Base-by-base conservation (phyloP, 2,329 filamentous ascomycete genomes). In the Aspergillus calidoustus region DNA sequence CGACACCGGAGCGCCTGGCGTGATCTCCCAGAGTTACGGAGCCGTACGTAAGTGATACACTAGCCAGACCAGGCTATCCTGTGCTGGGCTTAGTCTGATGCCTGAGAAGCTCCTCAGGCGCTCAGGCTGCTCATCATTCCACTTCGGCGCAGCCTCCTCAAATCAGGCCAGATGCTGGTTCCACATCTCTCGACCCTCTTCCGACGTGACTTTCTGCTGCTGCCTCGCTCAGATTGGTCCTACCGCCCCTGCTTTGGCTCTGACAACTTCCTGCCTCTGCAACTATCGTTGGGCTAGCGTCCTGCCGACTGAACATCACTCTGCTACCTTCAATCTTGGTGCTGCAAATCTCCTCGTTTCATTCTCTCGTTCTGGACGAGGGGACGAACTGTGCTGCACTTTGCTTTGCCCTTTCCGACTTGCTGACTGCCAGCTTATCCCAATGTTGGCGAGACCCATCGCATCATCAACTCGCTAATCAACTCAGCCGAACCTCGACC, bases 141-240 rank as follows among this genome's bases (percentile, higher is more conserved):
- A 56, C 52, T 44, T 9, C 19, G n/a, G 30, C 23, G 15, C 38
- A 46, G 44, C 25, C 43, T 41, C 22, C 44, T 49, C 58, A 51
- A 63, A 54, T 57, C 55, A 58, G 55, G 53, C 58, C 58, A 38
- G 51, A 44, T 46, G 31, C 46, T 60, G 62, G 62, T 59, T 54
- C 52, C 62, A 52, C 59, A 54, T 44, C 31, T 52, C 38, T 69
- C 70, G 69, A 73, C 70, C 70, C 63, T 52, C 64, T 62, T 69
- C 67, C 67, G 63, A 67, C 68, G 58, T 63, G 58, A 65, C 65
- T 56, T 60, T 65, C 31, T 58, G 48, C 46, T 47, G n/a, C 44
- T 47, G 11, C 55, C 28, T 62, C 19, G 65, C 69, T 71, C 69
- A 71, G 64, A 72, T 74, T 73, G 71, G 71, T 63, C 41, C 62